phyloP scores from a whole-genome alignment of 2,329 filamentous ascomycete genomes.

The Pyricularia grisea region DNA sequence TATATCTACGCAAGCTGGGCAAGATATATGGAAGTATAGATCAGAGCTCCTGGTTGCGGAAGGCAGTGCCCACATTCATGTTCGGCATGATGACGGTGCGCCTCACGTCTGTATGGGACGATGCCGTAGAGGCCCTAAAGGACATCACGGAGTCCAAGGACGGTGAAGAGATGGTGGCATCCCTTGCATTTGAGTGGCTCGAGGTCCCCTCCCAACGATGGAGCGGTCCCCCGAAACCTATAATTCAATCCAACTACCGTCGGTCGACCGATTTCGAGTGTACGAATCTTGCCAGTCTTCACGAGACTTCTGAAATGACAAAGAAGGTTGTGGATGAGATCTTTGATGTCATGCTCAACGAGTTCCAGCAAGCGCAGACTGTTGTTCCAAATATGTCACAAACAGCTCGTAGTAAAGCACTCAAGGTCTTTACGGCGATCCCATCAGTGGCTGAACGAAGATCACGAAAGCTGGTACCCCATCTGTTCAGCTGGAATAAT shows the following conservation, averaged over 20 bases:
- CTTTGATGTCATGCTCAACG: constrained; percentile 47
- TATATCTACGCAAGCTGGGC: constrained; percentile 74
- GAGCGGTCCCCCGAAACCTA: constrained; percentile 25
- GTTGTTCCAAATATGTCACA: constrained; percentile 37
- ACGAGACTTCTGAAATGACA: constrained; percentile 38
- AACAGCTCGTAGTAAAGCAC: constrained; percentile 63
- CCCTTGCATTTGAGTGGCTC: constrained; percentile 73
- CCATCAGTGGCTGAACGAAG: constrained; percentile 76
- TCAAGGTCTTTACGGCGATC: constrained; percentile 66
- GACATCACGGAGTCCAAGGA: constrained; percentile 59
- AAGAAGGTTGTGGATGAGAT: constrained; percentile 43
- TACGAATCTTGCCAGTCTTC: constrained; percentile 57
- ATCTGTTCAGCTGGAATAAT: constrained; percentile 68
- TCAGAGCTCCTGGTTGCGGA: constrained; percentile 54
- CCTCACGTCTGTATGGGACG: constrained; percentile 80
- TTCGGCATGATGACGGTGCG: constrained; percentile 86
- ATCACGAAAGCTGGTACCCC: constrained; percentile 75
- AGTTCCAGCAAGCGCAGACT: constrained; percentile 57
- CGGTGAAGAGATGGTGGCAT: constrained; percentile 64
- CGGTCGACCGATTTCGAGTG: constrained; percentile 74
- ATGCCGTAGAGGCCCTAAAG: constrained; percentile 66
- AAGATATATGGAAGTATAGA: constrained; percentile 50
- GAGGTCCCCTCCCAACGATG: constrained; percentile 45
- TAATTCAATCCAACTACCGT: constrained; percentile 17
- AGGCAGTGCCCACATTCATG: constrained; percentile 70